Base-by-base conservation (phyloP, 495 filamentous ascomycete genomes). In the Penicillium coffeae region DNA sequence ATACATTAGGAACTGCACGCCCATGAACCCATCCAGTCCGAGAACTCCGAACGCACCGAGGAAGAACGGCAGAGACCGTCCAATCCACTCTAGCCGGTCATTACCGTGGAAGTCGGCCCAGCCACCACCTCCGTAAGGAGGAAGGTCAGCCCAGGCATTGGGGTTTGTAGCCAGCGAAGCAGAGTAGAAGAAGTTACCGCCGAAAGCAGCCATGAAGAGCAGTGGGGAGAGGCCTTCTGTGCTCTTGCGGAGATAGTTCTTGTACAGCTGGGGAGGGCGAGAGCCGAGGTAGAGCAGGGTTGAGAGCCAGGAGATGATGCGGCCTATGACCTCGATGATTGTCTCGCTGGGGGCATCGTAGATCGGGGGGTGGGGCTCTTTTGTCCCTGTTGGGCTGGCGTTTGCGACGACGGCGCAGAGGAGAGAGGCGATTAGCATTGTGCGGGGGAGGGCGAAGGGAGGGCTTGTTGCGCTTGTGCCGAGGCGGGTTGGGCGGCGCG, bases 121-220 rank as follows among this genome's bases (percentile, higher is more conserved):
- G 35, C 85, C 85, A 18, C 78, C 70, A 19, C 80, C 80, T n/a
- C 85, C 84, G 52, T 85, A 80, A 0, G 86, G 69, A 8, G 71
- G 66, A 38, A 77, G 81, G 48, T 80, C 68, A 45, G 65, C 56
- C 85, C 84, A 87, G 22, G 79, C 85, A 47, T 81, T 78, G 5
- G 86, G 85, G 59, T 87, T 89, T 4, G 83, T 73, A 18, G 85
- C 58, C 7, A 89, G 64, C 9, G 84, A 86, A 30, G 72, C 51
- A 10, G 82, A 84, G 68, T 89, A 89, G 71, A 87, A 87, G 39
- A 86, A 57, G 59, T 89, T 89, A 13, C 85, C 85, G 54, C 74
- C 76, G 59, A 89, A 89, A 12, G 85, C 85, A 9, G 85, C 85
- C 39, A 81, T 68, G 66, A 89, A 89, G 34, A 89, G 77, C 1